Conservation (phyloP, 768 basidiomycete genomes). For the Amyloporia xantha region DNA sequence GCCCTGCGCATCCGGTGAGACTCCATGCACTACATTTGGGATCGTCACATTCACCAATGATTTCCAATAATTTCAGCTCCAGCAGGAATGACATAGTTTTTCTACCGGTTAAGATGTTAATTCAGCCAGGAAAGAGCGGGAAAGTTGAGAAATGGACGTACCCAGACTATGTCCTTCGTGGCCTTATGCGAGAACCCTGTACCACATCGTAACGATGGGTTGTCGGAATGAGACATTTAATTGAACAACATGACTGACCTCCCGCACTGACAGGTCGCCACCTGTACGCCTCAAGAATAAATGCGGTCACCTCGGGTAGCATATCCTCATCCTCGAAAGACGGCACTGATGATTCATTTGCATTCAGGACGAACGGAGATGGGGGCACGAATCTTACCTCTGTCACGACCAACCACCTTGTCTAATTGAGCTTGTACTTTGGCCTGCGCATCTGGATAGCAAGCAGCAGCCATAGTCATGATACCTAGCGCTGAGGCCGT, state of each 20-base stretch:
- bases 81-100: slow-evolving; percentile 34
- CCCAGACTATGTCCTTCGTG: slow-evolving; percentile 59
- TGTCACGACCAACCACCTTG: slow-evolving; percentile 27
- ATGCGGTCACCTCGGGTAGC: slow-evolving; percentile 34
- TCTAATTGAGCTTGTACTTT: slow-evolving; percentile 33
- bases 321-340: slow-evolving; percentile 32
- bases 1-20: slow-evolving; percentile 15
- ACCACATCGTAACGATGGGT: no score
- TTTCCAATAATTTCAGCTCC: slow-evolving; percentile 33
- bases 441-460: slow-evolving; percentile 27
- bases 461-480: slow-evolving; percentile 33
- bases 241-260: no score
- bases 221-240: no score
- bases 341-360: slow-evolving; percentile 25
- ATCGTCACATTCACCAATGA: slow-evolving; percentile 26
- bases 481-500: slow-evolving; percentile 22
- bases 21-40: neutral
- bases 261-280: slow-evolving; percentile 35
- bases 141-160: slow-evolving; percentile 15
- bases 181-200: slow-evolving; percentile 61
- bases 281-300: slow-evolving; percentile 34
- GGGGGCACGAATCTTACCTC: slow-evolving; percentile 20
- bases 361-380: neutral
- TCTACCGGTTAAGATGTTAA: slow-evolving; percentile 10
- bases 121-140: neutral